Percentiles rank a stretch among this genome's conserved stretches.
Evolutionary conservation across 2,329 filamentous ascomycete species (phyloP).

Genomic region (Leptographium wingfieldii): DNA sequence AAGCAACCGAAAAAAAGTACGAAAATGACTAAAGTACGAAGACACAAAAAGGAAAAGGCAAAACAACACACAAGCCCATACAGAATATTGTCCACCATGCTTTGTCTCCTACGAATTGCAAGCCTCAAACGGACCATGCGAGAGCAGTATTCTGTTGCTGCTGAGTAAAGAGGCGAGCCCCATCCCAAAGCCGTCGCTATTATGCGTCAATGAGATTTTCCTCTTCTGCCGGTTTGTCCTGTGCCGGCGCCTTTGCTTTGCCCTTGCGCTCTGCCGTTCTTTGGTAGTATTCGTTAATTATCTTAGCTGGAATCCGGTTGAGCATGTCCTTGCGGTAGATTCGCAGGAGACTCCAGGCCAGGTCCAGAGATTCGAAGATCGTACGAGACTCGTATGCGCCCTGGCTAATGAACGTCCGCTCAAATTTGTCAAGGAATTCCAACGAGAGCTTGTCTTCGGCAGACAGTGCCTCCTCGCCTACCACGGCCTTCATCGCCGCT

Average conservation of each 20-base stretch:
- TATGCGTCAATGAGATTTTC: conserved; percentile 26
- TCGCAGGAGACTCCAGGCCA: conserved; percentile 89
- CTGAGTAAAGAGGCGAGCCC: neutral
- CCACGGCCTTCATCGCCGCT: conserved; percentile 97
- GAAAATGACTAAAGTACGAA: neutral
- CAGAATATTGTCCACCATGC: neutral
- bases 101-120: neutral
- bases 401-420: conserved; percentile 87
- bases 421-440: conserved; percentile 97
- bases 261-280: conserved; percentile 50
- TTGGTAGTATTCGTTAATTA: conserved; percentile 74
- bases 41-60: neutral
- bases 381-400: conserved; percentile 82
- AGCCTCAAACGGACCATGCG: neutral
- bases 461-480: conserved; percentile 92
- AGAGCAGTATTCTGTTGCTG: neutral
- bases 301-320: conserved; percentile 81
- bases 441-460: conserved; percentile 96
- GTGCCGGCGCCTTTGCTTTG: conserved; percentile 44
- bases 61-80: neutral
- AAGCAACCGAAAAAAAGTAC: neutral
- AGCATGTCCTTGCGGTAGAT: conserved; percentile 98
- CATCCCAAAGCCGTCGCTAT: neutral
- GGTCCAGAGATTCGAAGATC: conserved; percentile 88
- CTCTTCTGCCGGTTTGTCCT: conserved; percentile 23